Evolutionary conservation across 805 yeast species (phyloP).

Genomic region (Candida mattraensis): DNA sequence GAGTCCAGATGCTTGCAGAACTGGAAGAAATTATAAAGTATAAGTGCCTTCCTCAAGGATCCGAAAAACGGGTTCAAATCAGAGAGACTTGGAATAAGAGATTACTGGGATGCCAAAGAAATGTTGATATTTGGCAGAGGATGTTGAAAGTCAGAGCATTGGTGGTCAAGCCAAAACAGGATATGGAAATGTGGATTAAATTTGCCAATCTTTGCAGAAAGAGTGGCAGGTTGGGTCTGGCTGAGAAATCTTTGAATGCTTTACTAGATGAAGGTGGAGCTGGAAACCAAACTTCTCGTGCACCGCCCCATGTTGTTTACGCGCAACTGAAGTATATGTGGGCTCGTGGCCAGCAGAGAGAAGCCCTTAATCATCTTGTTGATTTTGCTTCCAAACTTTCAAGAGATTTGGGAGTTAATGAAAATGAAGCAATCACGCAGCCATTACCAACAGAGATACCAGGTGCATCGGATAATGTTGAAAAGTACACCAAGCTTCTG

Average conservation of each 20-base stretch:
- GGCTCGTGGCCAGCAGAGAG: conserved; percentile 88
- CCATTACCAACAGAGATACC: conserved; percentile 75
- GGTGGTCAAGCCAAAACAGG: conserved; percentile 92
- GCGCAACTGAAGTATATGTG: conserved; percentile 96
- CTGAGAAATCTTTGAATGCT: conserved; percentile 85
- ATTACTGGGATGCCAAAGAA: conserved; percentile 88
- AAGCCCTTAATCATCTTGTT: conserved; percentile 80
- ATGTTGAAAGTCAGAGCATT: conserved; percentile 89
- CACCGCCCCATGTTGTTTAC: conserved; percentile 96
- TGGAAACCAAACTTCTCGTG: conserved; percentile 52
- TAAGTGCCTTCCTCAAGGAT: conserved; percentile 79
- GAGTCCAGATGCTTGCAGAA: conserved; percentile 97
- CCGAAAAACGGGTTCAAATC: conserved; percentile 75
- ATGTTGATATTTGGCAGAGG: conserved; percentile 99
- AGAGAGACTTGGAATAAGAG: conserved; percentile 94
- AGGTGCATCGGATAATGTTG: conserved; percentile 72
- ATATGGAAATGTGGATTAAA: conserved; percentile 97
- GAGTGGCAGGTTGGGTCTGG: conserved; percentile 87
- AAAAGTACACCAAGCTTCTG: conserved; percentile 76
- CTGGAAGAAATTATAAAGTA: conserved; percentile 91
- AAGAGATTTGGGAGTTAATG: conserved; percentile 80
- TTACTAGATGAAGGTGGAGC: conserved; percentile 65
- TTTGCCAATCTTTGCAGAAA: conserved; percentile 95
- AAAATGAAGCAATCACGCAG: conserved; percentile 83
- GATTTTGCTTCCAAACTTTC: conserved; percentile 92